Evolutionary conservation across 495 filamentous ascomycete species (phyloP).

Genomic region (Lasiosphaeris hirsuta): DNA sequence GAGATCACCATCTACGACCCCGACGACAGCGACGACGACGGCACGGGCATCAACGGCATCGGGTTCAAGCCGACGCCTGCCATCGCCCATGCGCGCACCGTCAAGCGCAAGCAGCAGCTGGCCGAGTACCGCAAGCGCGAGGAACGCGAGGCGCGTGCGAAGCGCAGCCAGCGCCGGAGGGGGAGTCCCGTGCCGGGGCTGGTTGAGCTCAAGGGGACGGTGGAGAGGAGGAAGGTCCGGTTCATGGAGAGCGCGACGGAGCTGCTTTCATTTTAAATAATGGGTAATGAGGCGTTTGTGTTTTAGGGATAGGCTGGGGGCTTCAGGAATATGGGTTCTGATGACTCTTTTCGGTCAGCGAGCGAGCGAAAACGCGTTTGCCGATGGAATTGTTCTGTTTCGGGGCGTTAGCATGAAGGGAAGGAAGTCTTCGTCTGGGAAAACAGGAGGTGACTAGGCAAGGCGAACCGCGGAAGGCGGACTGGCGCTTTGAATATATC

Average conservation of each 20-base stretch:
- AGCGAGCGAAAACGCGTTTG: background rate
- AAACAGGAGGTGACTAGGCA: background rate
- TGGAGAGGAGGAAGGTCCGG: constrained; percentile 27
- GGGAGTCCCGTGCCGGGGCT: constrained; percentile 23
- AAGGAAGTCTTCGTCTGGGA: background rate
- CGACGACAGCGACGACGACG: constrained; percentile 69
- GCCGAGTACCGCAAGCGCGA: constrained; percentile 80
- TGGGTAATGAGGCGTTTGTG: no score
- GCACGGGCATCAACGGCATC: constrained; percentile 82
- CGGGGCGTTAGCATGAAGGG: background rate
- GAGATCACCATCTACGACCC: constrained; percentile 83
- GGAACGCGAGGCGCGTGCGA: constrained; percentile 76
- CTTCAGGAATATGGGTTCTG: no score
- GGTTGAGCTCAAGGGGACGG: constrained; percentile 19
- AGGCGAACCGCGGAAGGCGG: background rate
- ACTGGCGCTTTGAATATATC: background rate
- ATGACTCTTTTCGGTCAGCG: no score
- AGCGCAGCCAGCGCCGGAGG: constrained; percentile 62
- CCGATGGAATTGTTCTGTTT: background rate
- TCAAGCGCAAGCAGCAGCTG: constrained; percentile 77
- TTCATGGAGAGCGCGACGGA: constrained; percentile 31
- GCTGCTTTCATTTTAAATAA: constrained; percentile 9
- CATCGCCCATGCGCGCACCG: constrained; percentile 69
- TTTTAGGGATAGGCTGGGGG: no score
- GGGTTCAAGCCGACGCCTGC: constrained; percentile 87